Conservation (phyloP, 2,329 filamentous ascomycete species). For the Cladosporium sp. region DNA sequence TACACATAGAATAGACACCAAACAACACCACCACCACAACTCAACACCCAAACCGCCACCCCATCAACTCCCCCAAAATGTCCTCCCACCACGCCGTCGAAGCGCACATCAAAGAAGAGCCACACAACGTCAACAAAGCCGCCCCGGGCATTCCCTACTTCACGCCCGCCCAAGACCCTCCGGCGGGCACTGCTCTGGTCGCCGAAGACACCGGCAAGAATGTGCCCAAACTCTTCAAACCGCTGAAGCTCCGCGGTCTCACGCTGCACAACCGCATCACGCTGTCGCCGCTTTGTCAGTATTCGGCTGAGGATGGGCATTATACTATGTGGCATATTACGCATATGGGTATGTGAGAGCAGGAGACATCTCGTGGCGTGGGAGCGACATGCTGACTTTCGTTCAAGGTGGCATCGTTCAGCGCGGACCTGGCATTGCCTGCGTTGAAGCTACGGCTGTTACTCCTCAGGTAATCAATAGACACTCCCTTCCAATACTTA, state of each 20-base stretch:
- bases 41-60: neutral
- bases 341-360: neutral
- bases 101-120: slow-evolving; percentile 18
- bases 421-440: slow-evolving; percentile 68
- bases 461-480: too few species aligned
- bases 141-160: slow-evolving; percentile 45
- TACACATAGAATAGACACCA: too few species aligned
- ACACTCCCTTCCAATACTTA: too few species aligned
- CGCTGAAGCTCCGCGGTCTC: slow-evolving; percentile 54
- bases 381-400: slow-evolving; percentile 45
- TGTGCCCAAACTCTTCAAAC: slow-evolving; percentile 57
- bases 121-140: slow-evolving; percentile 38
- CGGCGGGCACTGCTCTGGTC: slow-evolving; percentile 44
- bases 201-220: slow-evolving; percentile 44
- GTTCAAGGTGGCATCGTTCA: slow-evolving; percentile 68
- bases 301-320: slow-evolving; percentile 65
- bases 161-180: slow-evolving; percentile 44
- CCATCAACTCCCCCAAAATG: neutral
- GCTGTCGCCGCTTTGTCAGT: slow-evolving; percentile 63
- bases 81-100: slow-evolving; percentile 29
- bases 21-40: neutral
- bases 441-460: slow-evolving; percentile 76
- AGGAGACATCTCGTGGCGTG: too few species aligned
- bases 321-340: slow-evolving; percentile 51
- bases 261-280: slow-evolving; percentile 64